These are phyloP conservation scores for Cornus controversa DNA, from an alignment of 148 eudicot species.

Conservation along the genomic window DNA sequence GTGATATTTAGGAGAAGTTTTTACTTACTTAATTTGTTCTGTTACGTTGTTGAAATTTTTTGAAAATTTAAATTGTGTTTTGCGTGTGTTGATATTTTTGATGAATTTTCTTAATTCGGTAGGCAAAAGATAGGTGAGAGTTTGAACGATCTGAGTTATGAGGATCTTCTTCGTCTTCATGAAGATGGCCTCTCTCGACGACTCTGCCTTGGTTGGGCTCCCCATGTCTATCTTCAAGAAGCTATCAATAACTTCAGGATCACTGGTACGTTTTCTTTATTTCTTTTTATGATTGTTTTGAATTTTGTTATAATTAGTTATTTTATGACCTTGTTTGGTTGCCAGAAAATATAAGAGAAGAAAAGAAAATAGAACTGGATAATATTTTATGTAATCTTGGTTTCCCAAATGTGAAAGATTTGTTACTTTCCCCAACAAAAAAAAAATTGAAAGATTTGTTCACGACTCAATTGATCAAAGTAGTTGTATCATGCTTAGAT, in stretches of 20 bases:
- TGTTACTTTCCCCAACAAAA: too few relatives aligned
- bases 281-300: neutral
- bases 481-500: neutral
- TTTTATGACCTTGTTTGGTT: neutral
- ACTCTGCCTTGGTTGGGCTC: conserved; percentile 70
- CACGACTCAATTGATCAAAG: neutral
- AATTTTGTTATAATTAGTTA: neutral
- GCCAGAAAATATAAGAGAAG: neutral
- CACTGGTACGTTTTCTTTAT: conserved; percentile 46
- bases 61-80: too few relatives aligned
- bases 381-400: neutral
- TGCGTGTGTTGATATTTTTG: too few relatives aligned
- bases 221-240: conserved; percentile 62
- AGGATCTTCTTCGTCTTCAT: too few relatives aligned
- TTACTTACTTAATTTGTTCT: too few relatives aligned
- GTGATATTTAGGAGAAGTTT: too few relatives aligned
- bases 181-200: conserved; percentile 40
- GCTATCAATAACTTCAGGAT: conserved; percentile 72
- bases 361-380: neutral
- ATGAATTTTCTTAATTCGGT: too few relatives aligned
- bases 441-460: too few relatives aligned
- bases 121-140: too few relatives aligned
- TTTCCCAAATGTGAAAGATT: neutral
- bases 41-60: too few relatives aligned
- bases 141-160: too few relatives aligned